Conservation (phyloP, 1,139 yeast species). For the Petasospora fabianii region DNA sequence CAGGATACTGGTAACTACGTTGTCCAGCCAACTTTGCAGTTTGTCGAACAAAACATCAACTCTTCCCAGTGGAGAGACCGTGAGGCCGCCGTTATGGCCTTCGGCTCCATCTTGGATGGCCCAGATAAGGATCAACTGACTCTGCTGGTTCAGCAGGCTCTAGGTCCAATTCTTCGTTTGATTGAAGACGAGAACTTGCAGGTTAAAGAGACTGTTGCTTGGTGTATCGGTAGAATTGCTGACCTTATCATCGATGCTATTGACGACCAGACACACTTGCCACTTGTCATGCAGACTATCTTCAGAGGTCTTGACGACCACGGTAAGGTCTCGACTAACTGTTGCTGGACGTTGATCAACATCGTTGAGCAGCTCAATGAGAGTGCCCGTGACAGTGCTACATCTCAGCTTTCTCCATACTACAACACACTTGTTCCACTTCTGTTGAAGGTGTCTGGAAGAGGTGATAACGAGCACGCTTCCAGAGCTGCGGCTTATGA, state of each 20-base stretch:
- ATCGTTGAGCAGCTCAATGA: slow-evolving; percentile 76
- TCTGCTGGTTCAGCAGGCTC: slow-evolving; percentile 71
- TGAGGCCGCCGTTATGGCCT: slow-evolving; percentile 99
- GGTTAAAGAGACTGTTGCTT: slow-evolving; percentile 95
- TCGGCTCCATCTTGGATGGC: slow-evolving; percentile 94
- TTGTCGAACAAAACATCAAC: slow-evolving; percentile 71
- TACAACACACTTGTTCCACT: slow-evolving; percentile 68
- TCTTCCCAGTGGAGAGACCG: slow-evolving; percentile 75
- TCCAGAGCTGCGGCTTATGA: slow-evolving; percentile 97
- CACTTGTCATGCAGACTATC: slow-evolving; percentile 68
- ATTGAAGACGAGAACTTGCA: slow-evolving; percentile 74
- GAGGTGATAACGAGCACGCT: slow-evolving; percentile 76
- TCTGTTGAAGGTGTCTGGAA: slow-evolving; percentile 63
- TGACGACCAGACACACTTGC: slow-evolving; percentile 59
- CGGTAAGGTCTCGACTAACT: slow-evolving; percentile 89
- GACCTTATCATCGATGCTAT: slow-evolving; percentile 81
- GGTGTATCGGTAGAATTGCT: slow-evolving; percentile 97
- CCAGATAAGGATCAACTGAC: slow-evolving; percentile 76
- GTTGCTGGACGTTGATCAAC: slow-evolving; percentile 96
- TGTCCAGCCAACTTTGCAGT: slow-evolving; percentile 76
- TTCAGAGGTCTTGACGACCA: slow-evolving; percentile 79
- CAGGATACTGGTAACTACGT: slow-evolving; percentile 84
- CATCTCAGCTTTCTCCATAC: slow-evolving; percentile 70
- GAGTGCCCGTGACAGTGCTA: slow-evolving; percentile 50
- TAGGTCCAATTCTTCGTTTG: slow-evolving; percentile 68